phyloP scores from a whole-genome alignment of 2,329 filamentous ascomycete genomes.

The Elsinoe fawcettii region DNA sequence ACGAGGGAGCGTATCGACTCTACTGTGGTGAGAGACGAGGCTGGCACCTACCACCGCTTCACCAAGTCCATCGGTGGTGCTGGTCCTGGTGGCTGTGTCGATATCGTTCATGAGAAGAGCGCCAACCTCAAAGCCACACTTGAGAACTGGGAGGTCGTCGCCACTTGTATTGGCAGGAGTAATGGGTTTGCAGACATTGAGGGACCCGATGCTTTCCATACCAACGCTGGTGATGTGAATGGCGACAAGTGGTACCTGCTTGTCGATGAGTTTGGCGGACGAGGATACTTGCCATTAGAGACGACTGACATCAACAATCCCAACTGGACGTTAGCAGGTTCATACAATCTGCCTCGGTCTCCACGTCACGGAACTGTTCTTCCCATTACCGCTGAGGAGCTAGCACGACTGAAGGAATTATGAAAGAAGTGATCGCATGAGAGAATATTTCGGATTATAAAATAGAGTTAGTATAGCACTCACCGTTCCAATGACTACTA shows the following conservation, averaged over 20 bases:
- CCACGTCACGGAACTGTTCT: slow-evolving; percentile 50
- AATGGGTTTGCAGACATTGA: slow-evolving; percentile 45
- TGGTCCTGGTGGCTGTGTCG: slow-evolving; percentile 42
- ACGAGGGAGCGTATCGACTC: slow-evolving; percentile 42
- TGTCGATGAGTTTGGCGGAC: slow-evolving; percentile 46
- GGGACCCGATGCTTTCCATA: slow-evolving; percentile 46
- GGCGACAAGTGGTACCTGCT: slow-evolving; percentile 51
- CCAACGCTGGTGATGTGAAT: slow-evolving; percentile 43
- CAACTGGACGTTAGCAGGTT: slow-evolving; percentile 40
- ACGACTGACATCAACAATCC: slow-evolving; percentile 44
- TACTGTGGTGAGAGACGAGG: slow-evolving; percentile 40
- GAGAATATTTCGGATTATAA: no score
- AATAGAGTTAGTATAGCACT: background rate
- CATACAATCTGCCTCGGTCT: slow-evolving; percentile 41
- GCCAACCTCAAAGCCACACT: slow-evolving; percentile 35
- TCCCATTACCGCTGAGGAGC: slow-evolving; percentile 43
- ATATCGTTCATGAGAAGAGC: slow-evolving; percentile 49
- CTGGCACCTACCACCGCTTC: slow-evolving; percentile 43
- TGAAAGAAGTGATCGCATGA: background rate
- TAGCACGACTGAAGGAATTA: slow-evolving; percentile 27
- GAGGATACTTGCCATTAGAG: slow-evolving; percentile 49
- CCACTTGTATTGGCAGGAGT: slow-evolving; percentile 44
- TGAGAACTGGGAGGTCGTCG: slow-evolving; percentile 38
- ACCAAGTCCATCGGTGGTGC: slow-evolving; percentile 47
- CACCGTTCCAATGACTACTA: background rate